Base-by-base conservation (phyloP, 176 grass and related monocot species). In the Lolium rigidum region DNA sequence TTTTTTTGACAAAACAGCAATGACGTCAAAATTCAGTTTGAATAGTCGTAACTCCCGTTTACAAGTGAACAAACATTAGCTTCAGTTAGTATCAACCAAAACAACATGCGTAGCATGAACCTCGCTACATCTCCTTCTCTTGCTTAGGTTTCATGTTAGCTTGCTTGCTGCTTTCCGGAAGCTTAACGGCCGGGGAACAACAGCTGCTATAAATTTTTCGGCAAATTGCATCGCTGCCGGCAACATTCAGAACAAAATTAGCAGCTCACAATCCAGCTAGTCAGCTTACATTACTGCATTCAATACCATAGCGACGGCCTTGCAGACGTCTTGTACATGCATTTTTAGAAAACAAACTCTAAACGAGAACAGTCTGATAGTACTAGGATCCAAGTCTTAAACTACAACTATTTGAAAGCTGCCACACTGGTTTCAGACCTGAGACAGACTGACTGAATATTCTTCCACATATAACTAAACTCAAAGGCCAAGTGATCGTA, bases 361-460 rank as follows among this genome's bases (percentile, higher is more conserved):
- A 82, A 55, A n/a, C 54, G 15, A 77, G 54, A 70, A 72, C 55
- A 77, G 43, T 35, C 54, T 70, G 79, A 83, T 74, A 76, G 74
- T 55, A 76, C 49, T 55, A 76, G 48, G 16, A 54, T 10, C 51
- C 31, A 78, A 22, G 44, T 55, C 55, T 73, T 78, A 90, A 83
- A 86, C 26, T 87, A 83, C 10, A 74, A 79, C 54, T 24, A 73
- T 68, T 62, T 74, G 7, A 52, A 52, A 72, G 55, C 78, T 86
- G 71, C 37, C 60, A 51, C 59, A 60, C 3, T 16, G 74, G 81
- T 48, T 35, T 41, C 2, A 54, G 10, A 64, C 51, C 60, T 44
- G 44, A 76, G 51, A 82, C 79, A 90, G 43, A 49, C 20, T 41
- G 22, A 78, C 84, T 83, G 64, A 90, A 79, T 76, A 76, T 76